Base-by-base conservation (phyloP, 768 basidiomycete genomes). In the Termitomyces sp. region DNA sequence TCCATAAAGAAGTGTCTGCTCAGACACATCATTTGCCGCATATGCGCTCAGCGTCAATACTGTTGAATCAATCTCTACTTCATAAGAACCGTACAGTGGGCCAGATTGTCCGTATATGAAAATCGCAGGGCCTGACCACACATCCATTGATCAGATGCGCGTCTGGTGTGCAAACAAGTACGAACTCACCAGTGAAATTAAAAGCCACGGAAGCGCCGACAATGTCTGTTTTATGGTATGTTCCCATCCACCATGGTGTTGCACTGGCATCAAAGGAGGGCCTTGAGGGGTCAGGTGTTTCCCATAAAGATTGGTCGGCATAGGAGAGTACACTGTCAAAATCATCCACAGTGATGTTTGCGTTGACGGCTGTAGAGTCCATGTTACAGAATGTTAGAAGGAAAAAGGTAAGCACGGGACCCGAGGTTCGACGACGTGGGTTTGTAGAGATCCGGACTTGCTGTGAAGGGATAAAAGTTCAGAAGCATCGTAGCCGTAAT, bases 271-370 rank as follows among this genome's bases (percentile, higher is more conserved):
- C 68, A 67, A 77, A 80, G 10, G 71, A 66, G 7, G 73, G 56
- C 43, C 71, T 76, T 10, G 78, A 79, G n/a, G 81, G 80, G 69
- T 82, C 80, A 20, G 81, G 79, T 2, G 79, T 81, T 55, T 70
- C 60, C 81, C 81, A 81, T 29, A 62, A 70, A 8, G 73, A 69
- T 59, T 76, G 76, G 66, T 78, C 73, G 4, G 68, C 67, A 63
- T 79, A 82, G 1, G 73, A 69, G 14, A 81, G 63, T 3, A 81
- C 67, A 45, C 76, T 77, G 70, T 81, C 80, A 62, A 81, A 82
- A 66, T 82, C 81, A 60, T 81, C 80, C 25, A 80, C 75, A 8
- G 80, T 80, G 25, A 81, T 67, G 57, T 82, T 82, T 38, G 65
- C 61, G 63, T 80, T 81, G 9, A 79, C 73, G 11, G 81, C 79